Evolutionary conservation across 176 grass and related monocot species (phyloP), one percentile per base, ranked within the genome.

Genomic region (Oryza officinalis): DNA sequence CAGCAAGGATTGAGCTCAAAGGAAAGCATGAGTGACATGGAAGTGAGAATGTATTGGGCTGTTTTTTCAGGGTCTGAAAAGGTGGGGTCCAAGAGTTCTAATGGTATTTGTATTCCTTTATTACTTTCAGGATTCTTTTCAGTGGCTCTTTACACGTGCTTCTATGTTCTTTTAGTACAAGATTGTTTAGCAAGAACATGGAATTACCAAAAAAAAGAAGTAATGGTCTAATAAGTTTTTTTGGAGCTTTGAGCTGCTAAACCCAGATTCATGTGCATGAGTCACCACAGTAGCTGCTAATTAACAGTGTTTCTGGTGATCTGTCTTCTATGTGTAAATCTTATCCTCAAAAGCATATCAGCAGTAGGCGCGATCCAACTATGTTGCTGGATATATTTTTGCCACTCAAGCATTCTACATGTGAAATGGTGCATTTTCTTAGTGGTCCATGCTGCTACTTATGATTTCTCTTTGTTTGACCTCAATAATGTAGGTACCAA

Each of bases 401-500:
- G 8, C 38, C 71, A 50, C 38, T 27, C 37, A 47, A 79, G 26
- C 27, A 49, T 28, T 47, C 13, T n/a, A 50, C 41, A 72, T 47
- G 65, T 86, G 13, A 65, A 79, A 72, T 65, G 30, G 72, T 65
- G 67, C 59, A 63, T 76, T 89, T 86, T 27, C 49, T 75, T 75
- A 17, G 8, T 47, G 37, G 71, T 82, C 80, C 43, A 61, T 74
- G 18, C 50, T 83, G 59, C 28, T 65, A 83, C 44, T 83, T 83
- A 64, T 83, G 37, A 38, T 81, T 81, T 81, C 2, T 52, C 65
- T 47, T 76, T 49, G 6, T 84, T 72, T 54, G 11, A 76, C 18
- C 41, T 26, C 27, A 61, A 86, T 85, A 45, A 84, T 94, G 69
- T 80, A 94, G 92, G 77, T 92, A 75, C 92, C 84, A 80, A 89